Conservation (phyloP, 345 rosid genomes). For the Gossypium thurberi region DNA sequence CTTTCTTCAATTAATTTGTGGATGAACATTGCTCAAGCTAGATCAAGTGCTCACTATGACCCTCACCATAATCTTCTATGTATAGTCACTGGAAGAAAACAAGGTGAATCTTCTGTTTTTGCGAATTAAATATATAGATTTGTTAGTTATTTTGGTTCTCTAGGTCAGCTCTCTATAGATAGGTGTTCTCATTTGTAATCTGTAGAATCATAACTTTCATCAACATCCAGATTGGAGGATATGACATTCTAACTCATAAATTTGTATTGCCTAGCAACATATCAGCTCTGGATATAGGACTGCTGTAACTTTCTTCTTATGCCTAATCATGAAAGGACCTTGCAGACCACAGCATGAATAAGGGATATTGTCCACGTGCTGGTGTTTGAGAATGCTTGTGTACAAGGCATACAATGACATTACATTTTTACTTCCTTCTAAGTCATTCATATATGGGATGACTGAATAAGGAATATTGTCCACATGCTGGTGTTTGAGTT, state of each 20-base stretch:
- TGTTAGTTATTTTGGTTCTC: background rate
- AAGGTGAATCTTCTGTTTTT: conserved; percentile 37
- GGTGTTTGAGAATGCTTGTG: background rate
- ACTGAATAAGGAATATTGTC: background rate
- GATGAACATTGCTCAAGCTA: conserved; percentile 76
- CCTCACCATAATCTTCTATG: conserved; percentile 88
- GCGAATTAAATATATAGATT: background rate
- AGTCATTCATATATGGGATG: background rate
- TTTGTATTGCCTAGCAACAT: background rate
- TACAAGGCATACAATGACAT: background rate
- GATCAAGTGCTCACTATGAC: conserved; percentile 84
- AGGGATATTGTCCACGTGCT: background rate
- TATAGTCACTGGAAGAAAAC: conserved; percentile 66
- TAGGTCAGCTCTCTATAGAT: background rate
- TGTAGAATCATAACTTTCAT: background rate
- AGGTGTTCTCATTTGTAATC: background rate
- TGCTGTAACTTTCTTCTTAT: background rate
- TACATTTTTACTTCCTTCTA: background rate
- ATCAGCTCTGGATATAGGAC: background rate
- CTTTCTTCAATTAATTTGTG: conserved; percentile 76
- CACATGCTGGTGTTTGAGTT: background rate
- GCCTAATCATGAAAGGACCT: background rate
- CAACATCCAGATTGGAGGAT: background rate
- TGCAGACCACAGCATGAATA: background rate
- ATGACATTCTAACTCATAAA: background rate